phyloP scores from a whole-genome alignment of 1,284 basidiomycete species.

The Ceratobasidium papillatum region DNA sequence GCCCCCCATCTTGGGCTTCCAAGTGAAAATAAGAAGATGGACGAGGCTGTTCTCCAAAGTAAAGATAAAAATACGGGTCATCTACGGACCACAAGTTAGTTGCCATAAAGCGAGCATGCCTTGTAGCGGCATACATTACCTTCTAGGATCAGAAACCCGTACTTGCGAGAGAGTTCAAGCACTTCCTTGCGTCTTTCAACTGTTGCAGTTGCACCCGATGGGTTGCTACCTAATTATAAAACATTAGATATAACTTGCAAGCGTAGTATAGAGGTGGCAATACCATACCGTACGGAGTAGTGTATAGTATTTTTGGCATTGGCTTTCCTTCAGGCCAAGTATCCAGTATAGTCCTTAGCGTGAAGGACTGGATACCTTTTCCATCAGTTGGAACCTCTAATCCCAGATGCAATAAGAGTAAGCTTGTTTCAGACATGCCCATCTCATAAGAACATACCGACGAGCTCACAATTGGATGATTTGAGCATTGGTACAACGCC shows the following conservation, averaged over 20 bases:
- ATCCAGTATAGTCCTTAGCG: constrained; percentile 72
- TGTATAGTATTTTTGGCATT: constrained; percentile 86
- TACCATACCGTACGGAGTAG: constrained; percentile 60
- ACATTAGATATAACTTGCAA: neutral
- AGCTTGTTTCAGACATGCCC: neutral
- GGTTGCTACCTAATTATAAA: constrained; percentile 38
- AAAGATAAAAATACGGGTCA: constrained; percentile 81
- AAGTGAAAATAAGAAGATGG: constrained; percentile 82
- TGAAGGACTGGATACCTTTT: constrained; percentile 72
- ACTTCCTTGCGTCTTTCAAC: constrained; percentile 80
- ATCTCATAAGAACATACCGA: constrained; percentile 62
- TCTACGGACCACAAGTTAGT: constrained; percentile 55
- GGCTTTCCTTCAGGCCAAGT: constrained; percentile 77
- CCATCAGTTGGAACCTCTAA: constrained; percentile 83
- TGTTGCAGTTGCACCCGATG: constrained; percentile 73
- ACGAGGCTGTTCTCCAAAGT: constrained; percentile 70
- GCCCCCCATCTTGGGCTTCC: constrained; percentile 59
- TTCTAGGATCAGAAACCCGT: constrained; percentile 87
- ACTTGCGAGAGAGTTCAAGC: constrained; percentile 76
- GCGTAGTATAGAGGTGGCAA: neutral
- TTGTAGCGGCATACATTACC: constrained; percentile 55
- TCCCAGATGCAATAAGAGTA: neutral
- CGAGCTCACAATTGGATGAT: constrained; percentile 64
- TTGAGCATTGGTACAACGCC: constrained; percentile 72
- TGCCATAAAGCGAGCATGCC: constrained; percentile 13